These are phyloP conservation scores for Podospora pseudocomata DNA, from an alignment of 495 filamentous ascomycete species.

Conservation along the genomic window DNA sequence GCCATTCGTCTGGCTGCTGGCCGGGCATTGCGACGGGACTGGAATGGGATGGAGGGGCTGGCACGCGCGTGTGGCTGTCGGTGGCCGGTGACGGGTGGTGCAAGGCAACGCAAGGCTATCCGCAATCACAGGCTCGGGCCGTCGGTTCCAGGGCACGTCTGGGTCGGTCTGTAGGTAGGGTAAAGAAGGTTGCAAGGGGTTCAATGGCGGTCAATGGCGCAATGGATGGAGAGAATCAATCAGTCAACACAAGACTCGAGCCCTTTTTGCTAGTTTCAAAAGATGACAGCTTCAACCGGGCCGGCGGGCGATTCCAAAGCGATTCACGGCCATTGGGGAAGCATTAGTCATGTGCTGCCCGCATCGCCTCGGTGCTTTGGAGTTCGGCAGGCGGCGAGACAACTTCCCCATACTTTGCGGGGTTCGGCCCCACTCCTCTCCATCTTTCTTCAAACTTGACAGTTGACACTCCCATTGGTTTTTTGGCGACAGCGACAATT, in stretches of 20 bases:
- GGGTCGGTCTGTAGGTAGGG: not conserved
- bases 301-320: conserved; percentile 5
- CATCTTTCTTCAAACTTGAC: not conserved
- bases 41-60: conserved; percentile 8
- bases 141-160: conserved; percentile 7
- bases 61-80: not conserved
- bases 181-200: not conserved
- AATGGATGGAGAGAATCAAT: not conserved
- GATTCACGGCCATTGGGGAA: conserved; percentile 9
- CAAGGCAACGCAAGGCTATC: not conserved
- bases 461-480: no score
- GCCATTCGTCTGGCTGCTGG: conserved; percentile 7
- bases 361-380: conserved; percentile 5
- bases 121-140: conserved; percentile 7
- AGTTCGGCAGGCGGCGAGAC: not conserved
- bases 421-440: not conserved
- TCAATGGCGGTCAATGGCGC: not conserved
- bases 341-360: conserved; percentile 24
- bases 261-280: not conserved
- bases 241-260: not conserved
- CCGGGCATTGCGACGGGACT: conserved; percentile 7
- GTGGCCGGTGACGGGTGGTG: not conserved
- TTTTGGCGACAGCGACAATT: not conserved
- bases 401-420: not conserved
- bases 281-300: not conserved